These are phyloP conservation scores for Ganoderma lingzhi DNA, from an alignment of 1,284 basidiomycete genomes.

Conservation along the genomic window DNA sequence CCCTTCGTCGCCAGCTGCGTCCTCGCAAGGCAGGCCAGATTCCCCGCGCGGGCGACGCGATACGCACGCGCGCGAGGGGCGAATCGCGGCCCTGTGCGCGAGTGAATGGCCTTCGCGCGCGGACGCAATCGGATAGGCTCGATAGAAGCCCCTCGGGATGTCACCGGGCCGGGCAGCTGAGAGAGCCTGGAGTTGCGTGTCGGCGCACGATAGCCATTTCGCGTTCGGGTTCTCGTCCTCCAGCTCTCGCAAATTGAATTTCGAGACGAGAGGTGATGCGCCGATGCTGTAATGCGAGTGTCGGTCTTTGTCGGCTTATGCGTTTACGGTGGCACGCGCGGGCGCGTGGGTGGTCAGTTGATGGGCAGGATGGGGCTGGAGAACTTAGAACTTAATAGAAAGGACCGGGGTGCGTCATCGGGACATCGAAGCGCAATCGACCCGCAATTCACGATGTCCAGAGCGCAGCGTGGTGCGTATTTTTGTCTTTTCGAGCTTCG, in stretches of 20 bases:
- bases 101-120: background rate
- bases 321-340: background rate
- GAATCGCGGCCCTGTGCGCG: background rate
- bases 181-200: background rate
- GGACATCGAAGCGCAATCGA: background rate
- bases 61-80: background rate
- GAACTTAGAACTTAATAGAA: background rate
- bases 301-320: background rate
- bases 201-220: constrained; percentile 6
- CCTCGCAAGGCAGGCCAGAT: background rate
- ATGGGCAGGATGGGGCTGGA: background rate
- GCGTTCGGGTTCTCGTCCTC: background rate
- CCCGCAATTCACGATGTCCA: background rate
- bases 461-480: background rate
- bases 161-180: background rate
- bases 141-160: background rate
- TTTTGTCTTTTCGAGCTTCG: background rate
- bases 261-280: background rate
- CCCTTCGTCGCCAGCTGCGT: background rate
- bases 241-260: background rate
- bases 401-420: background rate
- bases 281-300: too few relatives aligned
- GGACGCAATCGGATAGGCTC: background rate
- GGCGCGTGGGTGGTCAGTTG: constrained; percentile 1
- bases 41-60: background rate